Conservation (phyloP, 176 grass and related monocot species). For the Rhynchospora tenuis region DNA sequence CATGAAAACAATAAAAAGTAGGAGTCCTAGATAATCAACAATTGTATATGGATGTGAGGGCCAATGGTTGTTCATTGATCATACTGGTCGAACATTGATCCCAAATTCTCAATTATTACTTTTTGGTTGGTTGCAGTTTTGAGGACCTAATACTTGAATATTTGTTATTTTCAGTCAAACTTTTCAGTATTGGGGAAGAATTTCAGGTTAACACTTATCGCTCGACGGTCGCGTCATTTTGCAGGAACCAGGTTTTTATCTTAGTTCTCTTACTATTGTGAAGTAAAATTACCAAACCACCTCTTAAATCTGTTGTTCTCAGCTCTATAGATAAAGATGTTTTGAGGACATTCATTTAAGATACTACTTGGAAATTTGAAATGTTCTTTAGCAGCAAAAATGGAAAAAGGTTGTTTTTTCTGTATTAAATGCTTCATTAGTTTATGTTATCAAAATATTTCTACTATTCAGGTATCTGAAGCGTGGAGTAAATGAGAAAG, state of each 20-base stretch:
- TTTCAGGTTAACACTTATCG: constrained; percentile 92
- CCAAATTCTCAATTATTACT: neutral
- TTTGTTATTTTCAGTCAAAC: constrained; percentile 55
- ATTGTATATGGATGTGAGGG: neutral
- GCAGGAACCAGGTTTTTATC: constrained; percentile 85
- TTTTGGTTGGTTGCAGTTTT: neutral
- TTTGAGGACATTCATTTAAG: neutral
- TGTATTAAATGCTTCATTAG: neutral
- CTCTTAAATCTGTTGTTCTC: neutral
- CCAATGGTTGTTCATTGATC: neutral
- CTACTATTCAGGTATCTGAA: constrained; percentile 71
- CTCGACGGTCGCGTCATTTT: constrained; percentile 97
- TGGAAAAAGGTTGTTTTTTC: neutral
- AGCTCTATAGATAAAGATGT: neutral
- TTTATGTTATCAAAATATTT: neutral
- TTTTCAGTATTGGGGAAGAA: constrained; percentile 63
- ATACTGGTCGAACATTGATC: neutral
- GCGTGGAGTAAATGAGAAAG: constrained; percentile 92
- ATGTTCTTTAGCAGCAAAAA: neutral
- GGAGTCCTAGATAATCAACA: neutral
- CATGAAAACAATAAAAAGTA: neutral
- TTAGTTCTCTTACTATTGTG: neutral
- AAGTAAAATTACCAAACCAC: neutral
- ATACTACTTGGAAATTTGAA: neutral
- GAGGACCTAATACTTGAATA: neutral